phyloP scores from a whole-genome alignment of 1,284 basidiomycete species.

The Ganoderma boninense region DNA sequence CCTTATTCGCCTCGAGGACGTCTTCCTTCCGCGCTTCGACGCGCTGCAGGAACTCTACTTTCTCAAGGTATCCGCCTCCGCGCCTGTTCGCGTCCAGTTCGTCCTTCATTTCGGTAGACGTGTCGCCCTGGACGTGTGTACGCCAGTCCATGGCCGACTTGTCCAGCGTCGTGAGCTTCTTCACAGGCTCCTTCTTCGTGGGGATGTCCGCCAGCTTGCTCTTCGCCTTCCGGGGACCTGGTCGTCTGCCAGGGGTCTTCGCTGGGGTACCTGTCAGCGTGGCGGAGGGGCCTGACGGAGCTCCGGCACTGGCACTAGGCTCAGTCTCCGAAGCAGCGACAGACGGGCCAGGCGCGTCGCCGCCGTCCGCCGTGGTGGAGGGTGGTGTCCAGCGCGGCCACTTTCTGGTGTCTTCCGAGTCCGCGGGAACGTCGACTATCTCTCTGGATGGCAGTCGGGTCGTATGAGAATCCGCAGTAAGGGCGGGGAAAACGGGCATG shows the following conservation, averaged over 20 bases:
- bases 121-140: conserved; percentile 60
- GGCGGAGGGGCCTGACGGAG: conserved; percentile 22
- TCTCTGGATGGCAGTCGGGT: conserved; percentile 54
- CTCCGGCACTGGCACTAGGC: conserved; percentile 18
- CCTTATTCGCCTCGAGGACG: conserved; percentile 62
- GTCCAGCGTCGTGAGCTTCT: conserved; percentile 82
- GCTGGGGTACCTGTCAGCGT: conserved; percentile 30
- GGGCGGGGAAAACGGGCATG: conserved; percentile 5
- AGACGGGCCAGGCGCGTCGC: conserved; percentile 15
- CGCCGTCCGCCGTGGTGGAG: conserved; percentile 28
- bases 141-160: conserved; percentile 88
- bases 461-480: conserved; percentile 32
- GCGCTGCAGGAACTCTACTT: conserved; percentile 79
- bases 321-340: conserved; percentile 21
- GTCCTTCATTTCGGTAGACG: conserved; percentile 56
- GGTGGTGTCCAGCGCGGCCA: conserved; percentile 71
- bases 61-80: conserved; percentile 82
- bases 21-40: conserved; percentile 77
- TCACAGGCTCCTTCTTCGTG: conserved; percentile 55
- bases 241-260: conserved; percentile 48
- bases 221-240: conserved; percentile 73
- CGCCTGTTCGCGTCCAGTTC: conserved; percentile 77
- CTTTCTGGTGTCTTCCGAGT: conserved; percentile 75
- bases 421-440: conserved; percentile 72
- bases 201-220: conserved; percentile 59